Base-by-base conservation (phyloP, 306 rosid species). In the Adenanthera pavonina region DNA sequence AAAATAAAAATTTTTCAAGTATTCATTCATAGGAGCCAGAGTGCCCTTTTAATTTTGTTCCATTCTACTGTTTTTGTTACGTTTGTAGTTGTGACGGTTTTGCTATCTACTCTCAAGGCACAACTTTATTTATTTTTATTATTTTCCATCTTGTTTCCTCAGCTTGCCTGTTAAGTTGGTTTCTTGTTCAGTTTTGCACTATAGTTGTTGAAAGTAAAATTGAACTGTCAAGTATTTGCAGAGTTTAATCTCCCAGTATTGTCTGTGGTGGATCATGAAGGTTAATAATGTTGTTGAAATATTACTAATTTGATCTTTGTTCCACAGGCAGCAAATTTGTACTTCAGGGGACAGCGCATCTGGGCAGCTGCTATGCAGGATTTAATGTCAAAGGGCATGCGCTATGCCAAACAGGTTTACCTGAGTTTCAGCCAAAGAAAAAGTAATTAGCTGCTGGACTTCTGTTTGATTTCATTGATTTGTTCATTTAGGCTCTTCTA, bases 351-450 rank as follows among this genome's bases (percentile, higher is more conserved):
- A 68, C 98, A 92, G 49, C 89, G 90, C 69, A 94, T 94, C 38
- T 94, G 98, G 98, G 86, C 67, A 54, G 95, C 89, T 78, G 93
- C 98, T 8, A 91, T 92, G 87, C 88, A 92, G 41, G 94, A 92
- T 69, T 85, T 94, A 40, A 86, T 85, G 90, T 92, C 94, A 15
- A 87, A 89, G 80, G 98, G 98, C 74, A 94, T 94, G 98, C 86
- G 86, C 76, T 82, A 90, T 75, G 95, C 98, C 53, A 85, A 85
- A 72, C 91, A 94, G 97, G 97, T 94, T 81, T 43, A 12, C 43
- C 41, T 44, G 66, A 68, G 74, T 14, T 59, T 53, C 67, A 33
- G n/a, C 52, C 8, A 0, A 44, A 43, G 46, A 12, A 35, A 19
- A 11, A 3, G n/a, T 38, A 41, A 19, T 54, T 20, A 13, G 44